Base-by-base conservation (phyloP, 2,329 filamentous ascomycete species). In the Chaetomium globosum region DNA sequence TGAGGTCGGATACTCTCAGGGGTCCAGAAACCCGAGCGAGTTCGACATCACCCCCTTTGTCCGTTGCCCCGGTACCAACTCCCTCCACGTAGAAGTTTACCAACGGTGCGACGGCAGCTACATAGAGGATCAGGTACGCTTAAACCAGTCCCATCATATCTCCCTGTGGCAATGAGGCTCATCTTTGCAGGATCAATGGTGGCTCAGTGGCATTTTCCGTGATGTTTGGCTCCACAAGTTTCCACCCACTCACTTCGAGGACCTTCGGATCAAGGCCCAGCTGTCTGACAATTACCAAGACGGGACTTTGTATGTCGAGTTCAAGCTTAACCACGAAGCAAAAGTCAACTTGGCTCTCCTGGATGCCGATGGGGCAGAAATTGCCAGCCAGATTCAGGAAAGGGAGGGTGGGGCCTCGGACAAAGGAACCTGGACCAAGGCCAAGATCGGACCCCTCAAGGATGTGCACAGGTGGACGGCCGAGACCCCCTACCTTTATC, bases 41-140 rank as follows among this genome's bases (percentile, higher is more conserved):
- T 93, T 92, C 68, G 89, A 92, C 68, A 80, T 93, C 6, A 87
- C 88, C 0, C 69, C 77, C 0, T 76, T 80, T 36, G 76, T 91
- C 1, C 73, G 77, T 1, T 49, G 75, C 2, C 72, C 76, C 1
- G 74, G 75, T 0, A 76, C 80, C 54, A 91, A 90, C 67, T 79
- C 78, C 1, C 74, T 92, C 2, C 83, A 83, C 2, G 88, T 92
- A 0, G 82, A 86, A 59, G 89, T 92, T 0, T 92, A 92, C 67
- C 88, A 92, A 73, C 86, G 85, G 70, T 91, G 86, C 39, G 87
- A 92, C 71, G 89, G 88, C 2, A 87, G 84, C 23, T 91, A 91
- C 67, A 85, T 91, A 39, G 89, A 92, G 71, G 88, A 91, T 66
- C 87, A 84, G 70, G 76, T 77, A 60, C 46, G 72, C 70, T 58